These are phyloP conservation scores for Colletotrichum lentis DNA, from an alignment of 2,329 filamentous ascomycete species.

Conservation along the genomic window DNA sequence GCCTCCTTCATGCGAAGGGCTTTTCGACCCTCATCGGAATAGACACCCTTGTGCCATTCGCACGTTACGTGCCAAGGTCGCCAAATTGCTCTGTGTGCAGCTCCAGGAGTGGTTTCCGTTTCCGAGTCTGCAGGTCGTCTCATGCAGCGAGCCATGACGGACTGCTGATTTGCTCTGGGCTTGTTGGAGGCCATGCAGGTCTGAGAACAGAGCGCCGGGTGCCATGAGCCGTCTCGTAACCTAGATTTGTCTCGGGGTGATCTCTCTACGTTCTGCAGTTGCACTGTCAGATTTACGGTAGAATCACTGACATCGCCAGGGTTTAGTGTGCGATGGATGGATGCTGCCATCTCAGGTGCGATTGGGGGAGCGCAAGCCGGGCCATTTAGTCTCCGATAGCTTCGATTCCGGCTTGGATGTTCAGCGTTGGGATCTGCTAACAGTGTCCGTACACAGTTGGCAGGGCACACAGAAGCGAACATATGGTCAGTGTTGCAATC, in stretches of 20 bases:
- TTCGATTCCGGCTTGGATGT: not conserved
- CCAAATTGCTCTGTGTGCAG: not conserved
- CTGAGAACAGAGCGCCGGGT: slow-evolving; percentile 8
- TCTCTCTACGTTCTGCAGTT: not conserved
- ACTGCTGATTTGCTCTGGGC: slow-evolving; percentile 22
- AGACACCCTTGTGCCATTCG: slow-evolving; percentile 1
- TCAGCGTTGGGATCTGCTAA: not conserved
- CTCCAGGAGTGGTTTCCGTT: slow-evolving; percentile 24
- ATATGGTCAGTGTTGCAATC: not conserved
- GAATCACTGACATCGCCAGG: not conserved
- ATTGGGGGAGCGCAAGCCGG: not conserved
- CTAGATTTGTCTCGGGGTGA: slow-evolving; percentile 22
- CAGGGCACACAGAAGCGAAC: not conserved
- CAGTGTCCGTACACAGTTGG: not conserved
- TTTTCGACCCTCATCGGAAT: not conserved
- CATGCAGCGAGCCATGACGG: slow-evolving; percentile 29
- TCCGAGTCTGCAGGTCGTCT: slow-evolving; percentile 31
- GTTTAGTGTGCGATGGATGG: not conserved
- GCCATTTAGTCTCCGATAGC: not conserved
- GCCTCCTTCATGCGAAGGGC: not conserved
- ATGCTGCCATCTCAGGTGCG: not conserved
- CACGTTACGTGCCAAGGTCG: not conserved
- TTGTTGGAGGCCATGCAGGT: slow-evolving; percentile 20
- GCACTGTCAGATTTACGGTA: not conserved
- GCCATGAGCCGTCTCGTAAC: slow-evolving; percentile 6